phyloP scores from a whole-genome alignment of 176 grass and related monocot species.

The Phyllostachys edulis region DNA sequence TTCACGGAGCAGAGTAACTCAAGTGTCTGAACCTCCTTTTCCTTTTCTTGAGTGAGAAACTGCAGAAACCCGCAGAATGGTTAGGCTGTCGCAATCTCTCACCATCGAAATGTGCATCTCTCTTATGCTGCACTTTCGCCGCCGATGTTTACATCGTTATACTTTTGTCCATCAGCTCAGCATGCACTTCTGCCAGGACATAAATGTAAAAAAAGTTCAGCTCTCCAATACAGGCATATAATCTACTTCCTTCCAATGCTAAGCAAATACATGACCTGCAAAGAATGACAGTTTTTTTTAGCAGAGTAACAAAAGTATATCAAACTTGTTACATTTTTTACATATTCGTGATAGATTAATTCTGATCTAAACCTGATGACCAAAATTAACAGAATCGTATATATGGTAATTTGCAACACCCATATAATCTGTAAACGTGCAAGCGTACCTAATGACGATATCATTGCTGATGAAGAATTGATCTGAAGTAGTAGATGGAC shows the following conservation, averaged over 20 bases:
- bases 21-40: neutral
- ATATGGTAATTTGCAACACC: no score
- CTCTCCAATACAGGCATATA: neutral
- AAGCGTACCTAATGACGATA: no score
- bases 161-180: neutral
- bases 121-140: neutral
- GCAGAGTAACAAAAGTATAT: neutral
- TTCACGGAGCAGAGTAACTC: neutral
- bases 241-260: neutral
- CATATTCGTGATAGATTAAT: neutral
- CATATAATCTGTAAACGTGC: no score
- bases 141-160: neutral
- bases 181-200: neutral
- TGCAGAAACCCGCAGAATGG: neutral
- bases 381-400: no score
- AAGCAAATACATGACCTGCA: neutral
- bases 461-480: no score
- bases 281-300: neutral
- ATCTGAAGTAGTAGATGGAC: no score
- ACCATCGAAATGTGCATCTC: neutral
- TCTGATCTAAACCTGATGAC: no score
- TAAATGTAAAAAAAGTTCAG: neutral
- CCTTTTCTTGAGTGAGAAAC: neutral
- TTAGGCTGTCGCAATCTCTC: neutral
- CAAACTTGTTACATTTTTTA: neutral